Base-by-base conservation (phyloP, 2,329 filamentous ascomycete genomes). In the Tolypocladium ophioglossoides region DNA sequence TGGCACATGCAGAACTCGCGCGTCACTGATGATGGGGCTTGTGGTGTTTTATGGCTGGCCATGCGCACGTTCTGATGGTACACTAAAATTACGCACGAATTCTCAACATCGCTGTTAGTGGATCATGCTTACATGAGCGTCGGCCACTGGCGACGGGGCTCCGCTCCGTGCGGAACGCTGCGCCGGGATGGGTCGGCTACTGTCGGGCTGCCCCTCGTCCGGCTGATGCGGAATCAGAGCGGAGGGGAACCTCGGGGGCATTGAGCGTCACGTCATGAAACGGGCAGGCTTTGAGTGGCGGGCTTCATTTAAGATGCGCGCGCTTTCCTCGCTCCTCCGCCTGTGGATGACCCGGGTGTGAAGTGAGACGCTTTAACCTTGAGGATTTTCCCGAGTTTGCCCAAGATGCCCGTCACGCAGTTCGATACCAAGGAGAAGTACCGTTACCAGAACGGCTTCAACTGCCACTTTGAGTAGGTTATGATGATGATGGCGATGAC, bases 371-470 rank as follows among this genome's bases (percentile, higher is more conserved):
- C 2, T 20, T 2, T 12, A 8, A 9, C 10, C 27, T 12, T 20
- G 44, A 47, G 16, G 9, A n/a, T 20, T 32, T 27, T 20, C 3
- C 44, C 27, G 44, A 32, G 9, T n/a, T 47, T 47, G 20, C 39
- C 50, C 59, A 71, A 54, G 51, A 81, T 81, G 78, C 76, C 77
- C 10, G 69, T 75, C 55, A 80, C 78, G 5, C 61, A 69, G 0
- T 81, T 81, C 55, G 66, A 69, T 37, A 66, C 74, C 24, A 64
- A 70, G 56, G 78, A 81, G 61, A 79, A 77, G 62, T 94, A 94
- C 74, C 76, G 74, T 55, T 94, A 94, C 70, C 85, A 84, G 64
- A 87, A 84, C 74, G 89, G 89, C 68, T 91, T 94, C 74, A 79
- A 80, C 68, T 83, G 78, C 50, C 85, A 91, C 66, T 81, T 90